Conservation (phyloP, 2,329 filamentous ascomycete species). For the Trichoderma hamatum region DNA sequence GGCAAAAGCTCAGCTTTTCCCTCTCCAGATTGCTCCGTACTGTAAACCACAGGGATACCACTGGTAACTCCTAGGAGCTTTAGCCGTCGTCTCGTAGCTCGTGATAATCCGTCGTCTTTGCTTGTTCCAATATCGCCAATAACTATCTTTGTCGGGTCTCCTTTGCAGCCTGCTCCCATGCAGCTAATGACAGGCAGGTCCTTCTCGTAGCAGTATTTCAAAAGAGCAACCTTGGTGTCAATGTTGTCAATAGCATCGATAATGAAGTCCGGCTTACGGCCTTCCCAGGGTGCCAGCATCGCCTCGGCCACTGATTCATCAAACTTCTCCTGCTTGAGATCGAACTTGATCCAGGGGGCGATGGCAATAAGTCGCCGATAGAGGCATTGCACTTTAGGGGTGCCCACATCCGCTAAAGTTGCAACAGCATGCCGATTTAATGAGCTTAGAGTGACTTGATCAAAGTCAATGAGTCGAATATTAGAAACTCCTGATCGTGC, state of each 20-base stretch:
- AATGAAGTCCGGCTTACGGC: slow-evolving; percentile 77
- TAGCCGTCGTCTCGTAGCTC: slow-evolving; percentile 77
- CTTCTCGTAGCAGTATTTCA: slow-evolving; percentile 83
- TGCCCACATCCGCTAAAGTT: slow-evolving; percentile 90
- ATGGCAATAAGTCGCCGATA: slow-evolving; percentile 80
- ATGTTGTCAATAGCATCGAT: slow-evolving; percentile 99
- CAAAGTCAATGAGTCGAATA: slow-evolving; percentile 90
- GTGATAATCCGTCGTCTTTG: slow-evolving; percentile 85
- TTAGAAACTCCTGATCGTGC: slow-evolving; percentile 87
- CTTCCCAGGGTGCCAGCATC: slow-evolving; percentile 69
- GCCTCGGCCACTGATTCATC: slow-evolving; percentile 64
- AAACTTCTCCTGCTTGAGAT: slow-evolving; percentile 84
- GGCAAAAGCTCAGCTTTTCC: slow-evolving; percentile 91
- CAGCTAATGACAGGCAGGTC: slow-evolving; percentile 83
- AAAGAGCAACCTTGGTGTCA: slow-evolving; percentile 87
- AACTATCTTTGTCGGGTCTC: slow-evolving; percentile 77
- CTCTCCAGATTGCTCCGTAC: slow-evolving; percentile 83
- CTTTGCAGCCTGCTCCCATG: slow-evolving; percentile 97
- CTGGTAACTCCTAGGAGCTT: slow-evolving; percentile 77
- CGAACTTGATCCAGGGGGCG: slow-evolving; percentile 88
- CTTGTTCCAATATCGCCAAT: slow-evolving; percentile 89
- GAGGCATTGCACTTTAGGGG: slow-evolving; percentile 86
- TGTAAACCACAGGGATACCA: slow-evolving; percentile 91
- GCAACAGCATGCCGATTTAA: slow-evolving; percentile 96
- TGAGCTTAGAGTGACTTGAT: slow-evolving; percentile 93